Evolutionary conservation across 495 filamentous ascomycete genomes (phyloP).

Genomic region (Cercophora samala): DNA sequence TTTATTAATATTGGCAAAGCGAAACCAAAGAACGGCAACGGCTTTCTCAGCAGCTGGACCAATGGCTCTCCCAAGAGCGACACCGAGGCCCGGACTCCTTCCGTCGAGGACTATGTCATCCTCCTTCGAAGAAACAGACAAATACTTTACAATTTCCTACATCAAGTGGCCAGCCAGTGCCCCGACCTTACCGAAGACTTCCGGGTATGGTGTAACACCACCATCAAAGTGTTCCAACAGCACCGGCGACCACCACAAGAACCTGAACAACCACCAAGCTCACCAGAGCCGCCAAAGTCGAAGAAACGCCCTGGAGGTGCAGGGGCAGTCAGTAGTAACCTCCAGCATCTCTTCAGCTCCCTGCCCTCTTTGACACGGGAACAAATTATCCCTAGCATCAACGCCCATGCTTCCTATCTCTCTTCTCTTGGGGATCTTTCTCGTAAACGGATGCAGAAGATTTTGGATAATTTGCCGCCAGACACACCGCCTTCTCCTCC

Average conservation of each 20-base stretch:
- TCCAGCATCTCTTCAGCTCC: conserved; percentile 45
- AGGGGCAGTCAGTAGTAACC: conserved; percentile 42
- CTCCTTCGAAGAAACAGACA: conserved; percentile 54
- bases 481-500: conserved; percentile 3
- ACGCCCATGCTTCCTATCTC: conserved; percentile 56
- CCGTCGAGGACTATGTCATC: conserved; percentile 59
- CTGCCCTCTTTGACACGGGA: conserved; percentile 40
- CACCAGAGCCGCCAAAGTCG: background rate
- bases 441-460: conserved; percentile 42
- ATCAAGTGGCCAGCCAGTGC: conserved; percentile 59
- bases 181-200: conserved; percentile 54
- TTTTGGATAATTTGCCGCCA: conserved; percentile 36
- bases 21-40: conserved; percentile 20
- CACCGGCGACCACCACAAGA: background rate
- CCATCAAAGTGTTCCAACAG: conserved; percentile 32
- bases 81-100: conserved; percentile 34
- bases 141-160: conserved; percentile 57
- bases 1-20: conserved; percentile 51
- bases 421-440: conserved; percentile 46
- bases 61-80: conserved; percentile 20
- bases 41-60: background rate
- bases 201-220: conserved; percentile 35
- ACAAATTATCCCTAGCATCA: conserved; percentile 40
- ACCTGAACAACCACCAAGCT: background rate
- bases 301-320: conserved; percentile 25